Evolutionary conservation across 2,329 filamentous ascomycete genomes (phyloP), one percentile per base, ranked within the genome.

Genomic region (Dactylellina parvicollis): DNA sequence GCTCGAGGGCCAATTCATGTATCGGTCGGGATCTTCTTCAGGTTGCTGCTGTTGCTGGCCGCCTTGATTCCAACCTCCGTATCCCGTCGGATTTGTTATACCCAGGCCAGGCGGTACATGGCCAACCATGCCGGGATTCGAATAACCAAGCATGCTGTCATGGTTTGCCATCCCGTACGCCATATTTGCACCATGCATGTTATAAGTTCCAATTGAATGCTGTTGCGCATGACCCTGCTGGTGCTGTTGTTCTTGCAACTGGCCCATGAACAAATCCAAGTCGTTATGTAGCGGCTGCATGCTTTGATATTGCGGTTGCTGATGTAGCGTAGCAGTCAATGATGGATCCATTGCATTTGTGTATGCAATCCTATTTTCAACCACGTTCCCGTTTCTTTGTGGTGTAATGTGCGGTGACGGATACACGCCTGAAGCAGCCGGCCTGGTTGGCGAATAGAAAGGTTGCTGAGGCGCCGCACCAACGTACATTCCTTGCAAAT

Each of bases 391-490:
- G 40, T 67, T 64, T 36, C 61, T 54, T 40, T 67, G 64, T 50
- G 70, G 70, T 50, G 70, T 66, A 14, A 62, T 30, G 52, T 60
- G 65, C 12, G 59, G 71, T 16, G 64, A 60, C 20, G 64, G 57
- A 28, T 67, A 75, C 8, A 71, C 56, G 16, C 64, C 64, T n/a
- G 42, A 28, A 56, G 52, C 36, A 36, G 65, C 32, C 7, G 66
- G 60, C 73, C 56, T 72, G 62, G 66, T 44, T 47, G 69, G 66
- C 69, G 67, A 71, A 60, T 66, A 73, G 57, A 75, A 56, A 22
- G 47, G 44, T 16, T 42, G 34, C 40, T 52, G 52, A 30, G 65
- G 50, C 28, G 47, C 44, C 32, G 46, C 36, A 7, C 56, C 60
- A 36, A 72, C 49, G 47, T 75, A 67, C 73, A 75, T 67, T 4